Base-by-base conservation (phyloP, 139 green algal species). In the Chlorella ohadii region DNA sequence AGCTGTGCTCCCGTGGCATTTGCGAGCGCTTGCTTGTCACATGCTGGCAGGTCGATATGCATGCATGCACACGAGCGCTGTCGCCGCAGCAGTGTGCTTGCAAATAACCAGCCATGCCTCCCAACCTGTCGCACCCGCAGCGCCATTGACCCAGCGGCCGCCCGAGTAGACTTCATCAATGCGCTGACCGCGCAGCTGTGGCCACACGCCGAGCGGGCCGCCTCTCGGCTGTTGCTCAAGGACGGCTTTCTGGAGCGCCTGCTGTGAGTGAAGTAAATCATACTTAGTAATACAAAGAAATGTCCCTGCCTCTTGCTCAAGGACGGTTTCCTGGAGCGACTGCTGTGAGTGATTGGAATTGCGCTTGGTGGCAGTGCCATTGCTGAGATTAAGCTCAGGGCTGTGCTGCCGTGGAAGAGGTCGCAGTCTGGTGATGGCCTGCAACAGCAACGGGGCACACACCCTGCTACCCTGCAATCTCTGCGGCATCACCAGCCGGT, bases 191-290 rank as follows among this genome's bases (percentile, higher is more conserved):
- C 28, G 27, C 56, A 80, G 34, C 41, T 87, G 23, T 89, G 86
- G 86, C 81, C 81, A 1, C 65, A 85, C 19, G 77, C 87, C 4
- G 61, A 84, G 39, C 41, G 47, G 19, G 83, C 77, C 19, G 86
- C 47, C n/a, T 51, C 25, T 31, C 64, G 39, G 34, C 85, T 79
- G 44, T 64, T 84, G 16, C 41, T 73, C 64, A 15, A 68, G 15
- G 66, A 81, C 34, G 59, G 64, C 33, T 63, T 73, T 12, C 74
- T 89, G 73, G 86, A 89, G 47, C 17, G 31, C n/a, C 66, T 85
- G 61, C 39, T 89, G 51, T 59, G 51, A 59, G 51, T 13, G 51
- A 13, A 59, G 6, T 55, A 55, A 55, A 16, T 55, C 44, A 6
- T 55, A 11, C 44, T 11, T 55, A n/a, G n/a, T n/a, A n/a, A n/a